Evolutionary conservation across 2,329 filamentous ascomycete genomes (phyloP).

Genomic region (Diaporthe capsici): DNA sequence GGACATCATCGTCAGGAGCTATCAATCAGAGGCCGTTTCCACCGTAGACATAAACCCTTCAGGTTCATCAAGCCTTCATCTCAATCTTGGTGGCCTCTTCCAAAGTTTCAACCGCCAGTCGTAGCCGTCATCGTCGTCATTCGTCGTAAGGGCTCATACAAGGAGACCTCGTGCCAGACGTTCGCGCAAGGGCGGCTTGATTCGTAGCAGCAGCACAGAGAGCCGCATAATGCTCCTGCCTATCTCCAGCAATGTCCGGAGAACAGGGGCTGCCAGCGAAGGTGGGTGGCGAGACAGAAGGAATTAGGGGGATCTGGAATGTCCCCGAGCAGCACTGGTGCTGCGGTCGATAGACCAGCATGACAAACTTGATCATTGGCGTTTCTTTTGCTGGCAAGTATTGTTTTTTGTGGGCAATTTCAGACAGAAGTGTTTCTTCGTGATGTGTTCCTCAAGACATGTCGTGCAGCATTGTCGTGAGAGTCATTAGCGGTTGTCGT

Average conservation of each 20-base stretch:
- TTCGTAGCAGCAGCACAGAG: neutral
- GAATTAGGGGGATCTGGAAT: neutral
- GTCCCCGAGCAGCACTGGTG: neutral
- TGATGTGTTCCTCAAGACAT: slow-evolving; percentile 23
- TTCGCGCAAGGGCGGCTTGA: neutral
- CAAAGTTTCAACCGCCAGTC: neutral
- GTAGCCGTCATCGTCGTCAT: neutral
- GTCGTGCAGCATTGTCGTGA: slow-evolving; percentile 6
- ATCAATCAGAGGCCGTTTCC: neutral
- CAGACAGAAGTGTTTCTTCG: slow-evolving; percentile 30
- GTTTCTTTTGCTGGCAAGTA: neutral
- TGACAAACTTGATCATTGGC: neutral
- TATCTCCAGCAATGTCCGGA: neutral
- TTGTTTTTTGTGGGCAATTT: slow-evolving; percentile 15
- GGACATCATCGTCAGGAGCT: neutral
- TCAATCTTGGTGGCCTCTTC: neutral
- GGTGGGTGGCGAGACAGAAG: neutral
- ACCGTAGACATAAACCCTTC: neutral
- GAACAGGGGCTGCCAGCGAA: neutral
- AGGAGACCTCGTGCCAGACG: neutral
- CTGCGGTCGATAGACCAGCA: neutral
- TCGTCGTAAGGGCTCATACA: neutral
- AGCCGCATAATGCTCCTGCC: neutral
- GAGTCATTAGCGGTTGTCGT: slow-evolving; percentile 43
- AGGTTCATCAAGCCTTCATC: neutral